Evolutionary conservation across 805 yeast genomes (phyloP).

Genomic region (Candida hungchunana): DNA sequence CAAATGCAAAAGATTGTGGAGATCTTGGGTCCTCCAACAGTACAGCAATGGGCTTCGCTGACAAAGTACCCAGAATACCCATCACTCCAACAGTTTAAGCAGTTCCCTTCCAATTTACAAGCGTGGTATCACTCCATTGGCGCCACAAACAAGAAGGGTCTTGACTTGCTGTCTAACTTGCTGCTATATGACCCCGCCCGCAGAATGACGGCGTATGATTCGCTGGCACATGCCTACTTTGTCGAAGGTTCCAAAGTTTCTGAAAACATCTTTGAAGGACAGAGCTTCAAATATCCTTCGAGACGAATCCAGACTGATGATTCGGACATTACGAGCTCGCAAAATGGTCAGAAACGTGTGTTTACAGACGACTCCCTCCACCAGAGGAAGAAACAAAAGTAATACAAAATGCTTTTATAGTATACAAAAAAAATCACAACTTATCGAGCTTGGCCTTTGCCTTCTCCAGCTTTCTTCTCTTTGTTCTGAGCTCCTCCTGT

Average conservation of each 20-base stretch:
- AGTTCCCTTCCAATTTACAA: slow-evolving; percentile 61
- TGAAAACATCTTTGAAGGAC: slow-evolving; percentile 77
- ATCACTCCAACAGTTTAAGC: slow-evolving; percentile 53
- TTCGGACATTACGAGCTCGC: slow-evolving; percentile 55
- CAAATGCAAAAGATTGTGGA: slow-evolving; percentile 90
- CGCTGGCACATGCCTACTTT: slow-evolving; percentile 77
- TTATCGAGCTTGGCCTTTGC: slow-evolving; percentile 26
- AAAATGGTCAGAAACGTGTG: slow-evolving; percentile 30
- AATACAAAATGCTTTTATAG: not conserved
- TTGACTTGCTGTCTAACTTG: slow-evolving; percentile 57
- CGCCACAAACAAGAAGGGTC: slow-evolving; percentile 64
- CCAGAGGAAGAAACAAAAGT: slow-evolving; percentile 25
- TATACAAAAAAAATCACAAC: slow-evolving; percentile 1
- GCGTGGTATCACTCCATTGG: slow-evolving; percentile 88
- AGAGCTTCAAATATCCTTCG: slow-evolving; percentile 71
- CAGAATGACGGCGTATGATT: slow-evolving; percentile 73
- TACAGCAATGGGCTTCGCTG: slow-evolving; percentile 75
- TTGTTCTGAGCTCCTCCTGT: slow-evolving; percentile 60
- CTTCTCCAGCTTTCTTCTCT: slow-evolving; percentile 68
- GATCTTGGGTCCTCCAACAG: slow-evolving; percentile 85
- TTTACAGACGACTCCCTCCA: slow-evolving; percentile 20
- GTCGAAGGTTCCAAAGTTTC: slow-evolving; percentile 62
- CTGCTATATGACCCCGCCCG: slow-evolving; percentile 80
- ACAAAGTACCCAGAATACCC: slow-evolving; percentile 80
- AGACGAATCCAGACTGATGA: slow-evolving; percentile 86